phyloP scores from a whole-genome alignment of 257 asterid species.

The Salvia splendens region DNA sequence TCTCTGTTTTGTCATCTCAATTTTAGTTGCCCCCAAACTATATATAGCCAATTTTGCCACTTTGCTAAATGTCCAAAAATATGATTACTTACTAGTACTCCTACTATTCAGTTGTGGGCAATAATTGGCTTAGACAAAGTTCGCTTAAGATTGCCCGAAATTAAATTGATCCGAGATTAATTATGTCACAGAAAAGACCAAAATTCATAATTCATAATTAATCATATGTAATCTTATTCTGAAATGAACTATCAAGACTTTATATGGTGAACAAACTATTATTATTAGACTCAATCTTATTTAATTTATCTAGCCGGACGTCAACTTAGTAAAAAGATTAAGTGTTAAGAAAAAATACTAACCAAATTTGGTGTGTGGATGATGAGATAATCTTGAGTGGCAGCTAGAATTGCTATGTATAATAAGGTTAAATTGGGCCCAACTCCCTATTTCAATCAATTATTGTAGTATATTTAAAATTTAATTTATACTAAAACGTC shows the following conservation, averaged over 20 bases:
- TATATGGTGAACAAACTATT: no score
- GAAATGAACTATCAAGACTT: no score
- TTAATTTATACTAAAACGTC: slow-evolving; percentile 33
- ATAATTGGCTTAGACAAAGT: not conserved
- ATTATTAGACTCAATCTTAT: no score
- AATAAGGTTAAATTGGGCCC: slow-evolving; percentile 21
- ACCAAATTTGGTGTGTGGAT: not conserved
- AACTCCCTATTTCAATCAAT: slow-evolving; percentile 25
- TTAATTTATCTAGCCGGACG: no score
- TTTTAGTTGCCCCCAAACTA: not conserved
- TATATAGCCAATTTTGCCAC: no score
- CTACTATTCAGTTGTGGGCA: not conserved
- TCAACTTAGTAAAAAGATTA: no score
- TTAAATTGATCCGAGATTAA: no score
- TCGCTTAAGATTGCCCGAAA: no score
- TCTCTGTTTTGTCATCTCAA: slow-evolving; percentile 16
- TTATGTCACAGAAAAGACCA: no score
- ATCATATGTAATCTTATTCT: no score
- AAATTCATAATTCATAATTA: no score
- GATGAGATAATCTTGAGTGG: slow-evolving; percentile 13
- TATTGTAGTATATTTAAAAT: slow-evolving; percentile 5
- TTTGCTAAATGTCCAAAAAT: not conserved
- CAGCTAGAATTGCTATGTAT: not conserved
- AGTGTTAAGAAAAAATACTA: no score
- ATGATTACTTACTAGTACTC: not conserved